Evolutionary conservation across 306 rosid species (phyloP), one percentile per base, ranked within the genome.

Genomic region (Ormosia emarginata): DNA sequence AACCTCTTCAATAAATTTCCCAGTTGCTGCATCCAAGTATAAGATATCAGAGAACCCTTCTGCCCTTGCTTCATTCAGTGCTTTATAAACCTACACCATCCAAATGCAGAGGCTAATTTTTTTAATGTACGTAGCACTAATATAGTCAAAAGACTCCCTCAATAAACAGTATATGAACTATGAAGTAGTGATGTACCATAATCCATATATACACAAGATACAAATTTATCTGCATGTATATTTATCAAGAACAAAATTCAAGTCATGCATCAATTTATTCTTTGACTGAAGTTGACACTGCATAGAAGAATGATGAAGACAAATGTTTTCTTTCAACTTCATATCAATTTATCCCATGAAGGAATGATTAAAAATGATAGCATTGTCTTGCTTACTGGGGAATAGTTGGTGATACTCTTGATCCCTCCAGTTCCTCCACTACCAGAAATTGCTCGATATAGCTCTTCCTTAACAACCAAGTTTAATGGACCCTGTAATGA

Each of bases 351-450:
- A 17, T 17, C 63, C 2, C 11, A 17, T 56, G 32, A 1, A 18
- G 7, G 34, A 56, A 56, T 17, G 33, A 7, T 56, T 7, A 56
- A 56, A n/a, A 24, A 17, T 56, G 63, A 56, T 56, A 2, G 2
- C 14, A 33, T 50, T 15, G 3, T 72, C 13, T 3, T 44, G 37
- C 87, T 84, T 88, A 92, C 97, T 0, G 97, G 89, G 36, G 94
- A 67, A 81, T 92, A 92, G 75, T 92, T 92, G 9, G 89, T 82
- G 55, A 90, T 63, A 66, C 91, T 79, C 85, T 92, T 90, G 78
- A 92, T 62, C 44, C 87, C 87, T 71, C 94, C 94, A 49, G 97
- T 90, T 79, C 97, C 94, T 52, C 89, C 83, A n/a, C 1, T 2
- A 11, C 87, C 91, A 30, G 83, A 78, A 78, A 84, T 77, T 18